Percentiles rank a stretch among this genome's conserved stretches.
Conservation (phyloP, 2,329 filamentous ascomycete species). For the Aaosphaeria arxii region DNA sequence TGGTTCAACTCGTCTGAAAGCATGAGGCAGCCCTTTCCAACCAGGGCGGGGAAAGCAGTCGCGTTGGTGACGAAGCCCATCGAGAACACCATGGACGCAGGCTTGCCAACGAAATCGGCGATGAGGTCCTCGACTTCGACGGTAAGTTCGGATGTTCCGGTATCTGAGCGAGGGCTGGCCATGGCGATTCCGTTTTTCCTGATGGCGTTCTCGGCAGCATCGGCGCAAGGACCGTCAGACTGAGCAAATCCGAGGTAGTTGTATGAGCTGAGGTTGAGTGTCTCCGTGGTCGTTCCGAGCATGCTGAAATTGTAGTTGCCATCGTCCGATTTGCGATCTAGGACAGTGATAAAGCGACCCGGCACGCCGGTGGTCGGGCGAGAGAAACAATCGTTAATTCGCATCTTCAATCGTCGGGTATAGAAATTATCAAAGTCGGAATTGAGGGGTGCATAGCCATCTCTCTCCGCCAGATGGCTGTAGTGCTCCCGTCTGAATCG, state of each 20-base stretch:
- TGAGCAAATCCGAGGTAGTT: constrained; percentile 99
- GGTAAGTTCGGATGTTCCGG: constrained; percentile 83
- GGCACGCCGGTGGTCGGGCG: constrained; percentile 90
- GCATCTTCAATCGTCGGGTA: constrained; percentile 83
- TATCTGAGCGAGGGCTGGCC: constrained; percentile 77
- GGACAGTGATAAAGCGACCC: constrained; percentile 86
- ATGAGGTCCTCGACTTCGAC: constrained; percentile 87
- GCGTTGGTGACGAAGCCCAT: constrained; percentile 99
- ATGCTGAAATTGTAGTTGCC: constrained; percentile 88
- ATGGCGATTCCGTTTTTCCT: constrained; percentile 81
- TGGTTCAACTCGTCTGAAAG: constrained; percentile 98
- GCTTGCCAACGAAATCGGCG: constrained; percentile 90
- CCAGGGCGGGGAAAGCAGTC: constrained; percentile 84
- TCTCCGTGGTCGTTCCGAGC: constrained; percentile 88
- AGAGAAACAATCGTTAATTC: constrained; percentile 96
- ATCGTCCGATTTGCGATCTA: constrained; percentile 87
- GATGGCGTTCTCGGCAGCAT: constrained; percentile 82
- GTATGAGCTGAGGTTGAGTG: constrained; percentile 98
- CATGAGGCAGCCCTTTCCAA: constrained; percentile 88
- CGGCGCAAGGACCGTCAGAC: constrained; percentile 93
- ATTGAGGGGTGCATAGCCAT: constrained; percentile 93
- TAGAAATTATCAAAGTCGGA: constrained; percentile 99
- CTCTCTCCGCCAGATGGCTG: constrained; percentile 73
- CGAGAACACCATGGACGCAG: constrained; percentile 92
- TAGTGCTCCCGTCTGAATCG: constrained; percentile 87